Evolutionary conservation across 148 eudicot species (phyloP).

Genomic region (Chenopodium quinoa): DNA sequence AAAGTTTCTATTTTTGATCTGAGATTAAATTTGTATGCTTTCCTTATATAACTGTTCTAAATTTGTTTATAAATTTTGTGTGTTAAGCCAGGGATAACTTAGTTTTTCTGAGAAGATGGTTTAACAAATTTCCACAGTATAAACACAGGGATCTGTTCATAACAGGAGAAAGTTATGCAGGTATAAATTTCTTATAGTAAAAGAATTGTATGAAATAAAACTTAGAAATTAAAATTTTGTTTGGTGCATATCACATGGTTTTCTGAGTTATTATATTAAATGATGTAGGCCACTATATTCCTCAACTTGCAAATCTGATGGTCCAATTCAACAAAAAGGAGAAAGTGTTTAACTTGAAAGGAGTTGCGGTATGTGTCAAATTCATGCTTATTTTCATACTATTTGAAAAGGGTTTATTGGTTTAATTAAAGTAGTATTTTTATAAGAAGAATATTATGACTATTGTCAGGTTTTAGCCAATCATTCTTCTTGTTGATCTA

Average conservation of each 20-base stretch:
- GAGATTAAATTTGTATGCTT: background rate
- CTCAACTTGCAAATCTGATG: slow-evolving; percentile 90
- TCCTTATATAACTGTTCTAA: slow-evolving; percentile 3
- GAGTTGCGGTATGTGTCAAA: slow-evolving; percentile 70
- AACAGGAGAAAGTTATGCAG: slow-evolving; percentile 99
- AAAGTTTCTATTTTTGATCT: background rate
- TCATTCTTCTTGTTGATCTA: too few relatives aligned
- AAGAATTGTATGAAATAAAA: background rate
- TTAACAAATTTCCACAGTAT: slow-evolving; percentile 80
- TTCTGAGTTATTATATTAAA: background rate
- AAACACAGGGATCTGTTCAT: slow-evolving; percentile 63
- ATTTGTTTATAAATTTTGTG: slow-evolving; percentile 15
- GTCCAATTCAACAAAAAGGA: slow-evolving; percentile 58
- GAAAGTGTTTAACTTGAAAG: slow-evolving; percentile 78
- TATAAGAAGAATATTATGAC: too few relatives aligned
- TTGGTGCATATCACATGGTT: slow-evolving; percentile 1
- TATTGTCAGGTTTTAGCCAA: too few relatives aligned
- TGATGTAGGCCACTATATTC: slow-evolving; percentile 81
- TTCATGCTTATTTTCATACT: background rate
- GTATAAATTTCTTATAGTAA: slow-evolving; percentile 29
- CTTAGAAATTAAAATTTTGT: background rate
- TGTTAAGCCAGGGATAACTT: slow-evolving; percentile 81
- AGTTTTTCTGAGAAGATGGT: slow-evolving; percentile 83
- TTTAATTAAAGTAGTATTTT: background rate
- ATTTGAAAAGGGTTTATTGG: background rate